Evolutionary conservation across 2,329 filamentous ascomycete species (phyloP).

Genomic region (Fusarium denticulatum): DNA sequence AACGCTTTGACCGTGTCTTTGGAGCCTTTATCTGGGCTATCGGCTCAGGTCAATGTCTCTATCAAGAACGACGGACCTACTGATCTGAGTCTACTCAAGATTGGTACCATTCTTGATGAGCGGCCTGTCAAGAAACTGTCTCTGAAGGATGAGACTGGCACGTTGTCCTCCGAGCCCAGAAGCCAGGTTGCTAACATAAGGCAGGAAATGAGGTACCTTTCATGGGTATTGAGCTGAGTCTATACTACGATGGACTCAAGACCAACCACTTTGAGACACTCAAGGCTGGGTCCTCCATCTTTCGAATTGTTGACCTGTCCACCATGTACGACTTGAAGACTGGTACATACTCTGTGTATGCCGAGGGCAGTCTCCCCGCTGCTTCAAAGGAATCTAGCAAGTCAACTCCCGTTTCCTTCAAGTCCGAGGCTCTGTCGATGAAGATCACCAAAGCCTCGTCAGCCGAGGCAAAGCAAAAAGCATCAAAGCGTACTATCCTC

Average conservation of each 20-base stretch:
- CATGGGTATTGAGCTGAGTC: conserved; percentile 19
- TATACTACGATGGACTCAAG: conserved; percentile 24
- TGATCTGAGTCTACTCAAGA: conserved; percentile 10
- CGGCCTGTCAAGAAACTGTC: conserved; percentile 27
- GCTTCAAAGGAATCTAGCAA: neutral
- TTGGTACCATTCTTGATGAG: conserved; percentile 29
- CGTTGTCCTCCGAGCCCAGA: rapidly evolving
- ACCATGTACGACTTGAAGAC: conserved; percentile 14
- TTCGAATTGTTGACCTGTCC: conserved; percentile 10
- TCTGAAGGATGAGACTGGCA: neutral
- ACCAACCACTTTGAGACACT: conserved; percentile 14
- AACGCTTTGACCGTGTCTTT: conserved; percentile 1
- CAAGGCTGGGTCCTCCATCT: conserved; percentile 8
- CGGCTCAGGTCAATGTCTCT: conserved; percentile 4
- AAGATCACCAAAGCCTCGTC: conserved; percentile 10
- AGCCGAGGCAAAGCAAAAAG: neutral
- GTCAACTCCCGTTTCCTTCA: neutral
- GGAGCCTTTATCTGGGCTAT: neutral
- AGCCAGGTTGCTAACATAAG: neutral
- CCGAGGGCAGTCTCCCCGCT: conserved; percentile 5
- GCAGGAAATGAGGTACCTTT: conserved; percentile 8
- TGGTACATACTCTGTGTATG: conserved; percentile 19
- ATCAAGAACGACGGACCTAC: conserved; percentile 7
- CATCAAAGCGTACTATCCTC: conserved; percentile 6
- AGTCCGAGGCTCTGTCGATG: conserved; percentile 10